A percentile compares a stretch with the other conserved stretches of the same genome.
Evolutionary conservation across 768 basidiomycete species (phyloP).

Genomic region (Pisolithus marmoratus): DNA sequence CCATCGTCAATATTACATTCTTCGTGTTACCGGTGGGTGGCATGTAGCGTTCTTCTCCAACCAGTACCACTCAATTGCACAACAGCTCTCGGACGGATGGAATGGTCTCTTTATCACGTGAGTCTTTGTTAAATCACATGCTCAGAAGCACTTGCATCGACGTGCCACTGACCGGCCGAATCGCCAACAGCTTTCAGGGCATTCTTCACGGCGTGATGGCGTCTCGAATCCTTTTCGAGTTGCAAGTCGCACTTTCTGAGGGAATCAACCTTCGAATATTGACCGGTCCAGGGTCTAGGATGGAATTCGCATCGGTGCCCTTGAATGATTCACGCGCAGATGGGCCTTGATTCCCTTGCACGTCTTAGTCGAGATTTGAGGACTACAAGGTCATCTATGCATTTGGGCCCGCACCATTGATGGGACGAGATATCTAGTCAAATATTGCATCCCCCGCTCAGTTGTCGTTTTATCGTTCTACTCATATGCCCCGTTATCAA

Average conservation of each 20-base stretch:
- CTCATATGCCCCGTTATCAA: no score
- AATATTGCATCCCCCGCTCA: no score
- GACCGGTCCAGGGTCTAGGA: not conserved
- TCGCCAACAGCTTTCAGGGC: slow-evolving; percentile 5
- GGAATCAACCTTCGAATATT: not conserved
- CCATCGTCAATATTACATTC: slow-evolving; percentile 5
- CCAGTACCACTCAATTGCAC: not conserved
- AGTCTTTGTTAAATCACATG: not conserved
- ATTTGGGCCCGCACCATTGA: no score
- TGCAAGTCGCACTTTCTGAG: slow-evolving; percentile 1
- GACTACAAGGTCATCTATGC: no score
- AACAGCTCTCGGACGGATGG: slow-evolving; percentile 4
- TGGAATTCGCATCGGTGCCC: slow-evolving; percentile 3
- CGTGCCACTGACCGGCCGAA: not conserved
- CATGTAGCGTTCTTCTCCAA: not conserved
- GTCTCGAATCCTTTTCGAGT: slow-evolving; percentile 9
- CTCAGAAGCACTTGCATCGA: not conserved
- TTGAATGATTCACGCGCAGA: not conserved
- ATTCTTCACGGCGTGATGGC: slow-evolving; percentile 10
- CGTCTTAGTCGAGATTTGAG: no score
- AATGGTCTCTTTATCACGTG: slow-evolving; percentile 7
- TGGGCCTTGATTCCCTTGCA: not conserved
- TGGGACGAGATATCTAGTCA: no score
- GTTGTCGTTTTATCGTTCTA: no score
- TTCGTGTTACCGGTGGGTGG: slow-evolving; percentile 7